A percentile compares a stretch with the other conserved stretches of the same genome.
Evolutionary conservation across 352 stramenopile species (phyloP).

Genomic region (Globisporangium cystogenes): DNA sequence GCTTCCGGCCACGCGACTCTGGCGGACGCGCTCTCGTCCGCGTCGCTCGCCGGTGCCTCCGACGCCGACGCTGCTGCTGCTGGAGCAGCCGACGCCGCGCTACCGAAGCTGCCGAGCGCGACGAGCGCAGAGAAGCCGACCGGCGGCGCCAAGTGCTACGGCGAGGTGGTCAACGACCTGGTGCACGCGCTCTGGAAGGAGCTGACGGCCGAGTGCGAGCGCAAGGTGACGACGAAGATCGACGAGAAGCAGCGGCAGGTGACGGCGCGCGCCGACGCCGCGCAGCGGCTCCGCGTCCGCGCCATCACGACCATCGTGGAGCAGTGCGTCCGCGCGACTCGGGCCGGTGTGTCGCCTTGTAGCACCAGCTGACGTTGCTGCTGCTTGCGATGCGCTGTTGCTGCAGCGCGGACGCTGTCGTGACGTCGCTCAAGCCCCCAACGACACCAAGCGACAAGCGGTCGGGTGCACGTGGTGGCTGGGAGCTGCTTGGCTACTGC

Average conservation of each 20-base stretch:
- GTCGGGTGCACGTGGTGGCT: no score
- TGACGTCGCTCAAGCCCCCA: slow-evolving; percentile 36
- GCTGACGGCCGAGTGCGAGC: slow-evolving; percentile 47
- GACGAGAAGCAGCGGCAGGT: slow-evolving; percentile 80
- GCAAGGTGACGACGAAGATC: slow-evolving; percentile 61
- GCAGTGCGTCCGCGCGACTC: slow-evolving; percentile 29
- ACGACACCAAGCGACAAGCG: slow-evolving; percentile 14
- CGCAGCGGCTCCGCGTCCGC: slow-evolving; percentile 47
- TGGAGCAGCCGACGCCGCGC: background rate
- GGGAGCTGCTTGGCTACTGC: no score
- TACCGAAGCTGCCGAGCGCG: background rate
- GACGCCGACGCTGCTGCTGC: background rate
- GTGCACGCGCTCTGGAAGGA: slow-evolving; percentile 63
- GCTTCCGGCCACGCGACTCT: slow-evolving; percentile 1
- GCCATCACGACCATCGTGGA: slow-evolving; percentile 59
- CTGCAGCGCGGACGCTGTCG: slow-evolving; percentile 34
- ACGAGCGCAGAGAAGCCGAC: background rate
- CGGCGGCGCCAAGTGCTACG: slow-evolving; percentile 44
- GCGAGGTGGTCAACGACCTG: slow-evolving; percentile 63
- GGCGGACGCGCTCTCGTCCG: slow-evolving; percentile 3
- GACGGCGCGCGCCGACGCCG: slow-evolving; percentile 43
- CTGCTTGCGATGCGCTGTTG: background rate
- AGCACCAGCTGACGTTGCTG: no score
- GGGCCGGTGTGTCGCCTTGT: background rate
- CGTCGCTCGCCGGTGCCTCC: background rate